These are phyloP conservation scores for Candida coquimbonensis DNA, from an alignment of 805 yeast genomes.

Conservation along the genomic window DNA sequence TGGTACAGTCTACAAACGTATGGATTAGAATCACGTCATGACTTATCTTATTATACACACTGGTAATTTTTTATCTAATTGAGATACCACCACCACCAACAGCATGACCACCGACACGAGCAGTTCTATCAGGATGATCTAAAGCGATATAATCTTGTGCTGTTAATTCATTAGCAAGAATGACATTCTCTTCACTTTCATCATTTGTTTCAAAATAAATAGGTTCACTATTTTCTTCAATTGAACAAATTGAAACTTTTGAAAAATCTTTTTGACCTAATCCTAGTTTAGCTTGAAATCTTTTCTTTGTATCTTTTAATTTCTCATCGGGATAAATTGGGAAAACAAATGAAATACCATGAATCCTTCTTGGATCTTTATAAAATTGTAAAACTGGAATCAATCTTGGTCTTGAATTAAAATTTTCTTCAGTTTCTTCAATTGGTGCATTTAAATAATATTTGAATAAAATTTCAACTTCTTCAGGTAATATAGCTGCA, in stretches of 20 bases:
- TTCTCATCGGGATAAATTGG: conserved; percentile 62
- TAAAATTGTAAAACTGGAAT: conserved; percentile 73
- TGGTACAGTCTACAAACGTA: too few relatives aligned
- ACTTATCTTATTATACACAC: neutral
- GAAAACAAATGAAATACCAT: conserved; percentile 83
- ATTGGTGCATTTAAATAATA: conserved; percentile 16
- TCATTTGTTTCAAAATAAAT: conserved; percentile 26
- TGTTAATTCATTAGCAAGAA: conserved; percentile 48
- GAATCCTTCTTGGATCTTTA: conserved; percentile 56
- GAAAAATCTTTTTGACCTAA: conserved; percentile 74
- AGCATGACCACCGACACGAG: conserved; percentile 46
- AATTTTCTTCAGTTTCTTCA: conserved; percentile 13
- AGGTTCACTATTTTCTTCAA: conserved; percentile 28
- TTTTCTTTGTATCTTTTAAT: conserved; percentile 50
- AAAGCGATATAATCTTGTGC: conserved; percentile 57
- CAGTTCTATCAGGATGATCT: conserved; percentile 81
- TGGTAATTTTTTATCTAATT: conserved; percentile 7
- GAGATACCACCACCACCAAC: conserved; percentile 38
- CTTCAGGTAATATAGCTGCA: conserved; percentile 41
- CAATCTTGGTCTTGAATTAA: conserved; percentile 28
- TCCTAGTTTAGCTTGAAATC: conserved; percentile 68
- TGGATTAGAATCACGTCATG: neutral
- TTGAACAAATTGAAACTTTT: conserved; percentile 49
- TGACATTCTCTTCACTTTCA: conserved; percentile 38
- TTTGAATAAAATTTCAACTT: conserved; percentile 22